Base-by-base conservation (phyloP, 441 rosid genomes). In the Gossypium armourianum region DNA sequence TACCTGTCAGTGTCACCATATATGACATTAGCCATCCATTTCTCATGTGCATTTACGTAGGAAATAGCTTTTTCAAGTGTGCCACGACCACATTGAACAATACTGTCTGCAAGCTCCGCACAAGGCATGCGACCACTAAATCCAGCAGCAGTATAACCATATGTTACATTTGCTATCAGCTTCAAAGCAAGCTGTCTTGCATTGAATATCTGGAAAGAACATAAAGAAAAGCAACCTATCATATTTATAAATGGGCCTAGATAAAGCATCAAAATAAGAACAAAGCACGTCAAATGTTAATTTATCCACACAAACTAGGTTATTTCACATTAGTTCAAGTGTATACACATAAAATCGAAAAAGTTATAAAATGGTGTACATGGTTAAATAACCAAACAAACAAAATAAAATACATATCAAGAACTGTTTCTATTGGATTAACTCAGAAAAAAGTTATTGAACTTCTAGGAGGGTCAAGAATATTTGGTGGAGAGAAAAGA, bases 51-150 rank as follows among this genome's bases (percentile, higher is more conserved):
- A 82, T 87, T 88, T 71, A 92, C 88, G 58, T 85, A 83, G 17
- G 90, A 82, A 74, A 94, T 92, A 75, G 99, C 98, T 70, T 79
- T 89, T 75, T 93, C 98, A 60, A 91, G 88, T 32, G 97, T 93
- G 79, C 85, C 80, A 72, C 98, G 98, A 74, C 98, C 97, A 83
- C 97, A 91, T 71, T 93, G 97, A 77, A 93, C 98, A 64, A 93
- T 93, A 71, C 97, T 93, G 79, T 93, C 98, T 57, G 98, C 97
- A 87, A 93, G 87, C 88, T 93, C 97, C 49, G 97, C 96, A 85
- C 97, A 93, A 49, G 98, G 98, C 98, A 93, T 93, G 74, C 97
- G 97, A 68, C 97, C 98, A 77, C 98, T 94, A 82, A 92, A 94
- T 73, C 98, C 98, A 82, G 97, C 97, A 77, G 98, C 98, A 29